Base-by-base conservation (phyloP, 2,329 filamentous ascomycete genomes). In the Trichoderma asperellum region DNA sequence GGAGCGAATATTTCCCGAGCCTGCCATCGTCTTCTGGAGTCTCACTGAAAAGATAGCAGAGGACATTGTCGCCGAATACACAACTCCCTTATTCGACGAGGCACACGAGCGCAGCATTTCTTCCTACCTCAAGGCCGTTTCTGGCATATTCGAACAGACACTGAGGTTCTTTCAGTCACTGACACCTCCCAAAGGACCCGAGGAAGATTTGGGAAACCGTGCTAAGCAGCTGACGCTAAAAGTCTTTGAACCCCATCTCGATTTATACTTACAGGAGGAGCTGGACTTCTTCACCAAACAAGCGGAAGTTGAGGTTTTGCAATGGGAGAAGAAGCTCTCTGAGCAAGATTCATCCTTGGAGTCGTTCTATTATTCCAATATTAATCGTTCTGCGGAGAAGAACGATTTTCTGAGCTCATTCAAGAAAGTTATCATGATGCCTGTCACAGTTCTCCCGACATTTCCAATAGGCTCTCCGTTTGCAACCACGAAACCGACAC, bases 381-480 rank as follows among this genome's bases (percentile, higher is more conserved):
- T 98, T 76, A 97, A 95, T 77, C 88, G 96, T 32, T 94, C 97
- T 78, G 96, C 94, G 0, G 96, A 96, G 72, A 99, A 99, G 81
- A 93, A 94, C 73, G 96, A 99, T 78, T 99, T 99, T 75, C 78
- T 99, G 71, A 96, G 91, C 57, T 97, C 94, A 0, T 99, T 99
- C 84, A 97, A 94, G 77, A 98, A 98, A 79, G 96, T 99, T 10
- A 92, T 99, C 73, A 97, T 99, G 94, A 96, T 97, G 90, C 96
- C 96, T 2, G 95, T 99, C 60, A 97, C 93, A 64, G 95, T 94
- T 10, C 83, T 98, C 4, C 92, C 93, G 1, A 90, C 87, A 58
- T 87, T 93, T 70, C 80, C 87, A 6, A 82, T 88, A 61, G 83
- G 84, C 10, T 88, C 83, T n/a, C 85, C 85, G 67, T 92, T 89